Percentiles rank a stretch among this genome's conserved stretches.
These are phyloP conservation scores for Penicillium frequentans DNA, from an alignment of 2,329 filamentous ascomycete species.

Conservation along the genomic window DNA sequence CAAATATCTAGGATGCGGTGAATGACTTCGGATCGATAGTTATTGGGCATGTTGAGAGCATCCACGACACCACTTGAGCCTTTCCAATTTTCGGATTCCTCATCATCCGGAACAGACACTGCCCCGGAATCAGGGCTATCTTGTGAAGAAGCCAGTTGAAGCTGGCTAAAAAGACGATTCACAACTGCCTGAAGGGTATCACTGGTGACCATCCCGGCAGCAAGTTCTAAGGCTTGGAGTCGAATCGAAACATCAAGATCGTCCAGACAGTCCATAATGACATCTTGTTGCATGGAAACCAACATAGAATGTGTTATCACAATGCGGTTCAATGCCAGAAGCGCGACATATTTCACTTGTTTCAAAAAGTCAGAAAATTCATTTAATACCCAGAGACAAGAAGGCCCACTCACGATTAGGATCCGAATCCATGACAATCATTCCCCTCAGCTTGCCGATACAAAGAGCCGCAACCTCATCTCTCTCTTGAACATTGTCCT, in stretches of 20 bases:
- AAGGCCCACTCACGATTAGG: conserved; percentile 79
- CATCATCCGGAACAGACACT: conserved; percentile 15
- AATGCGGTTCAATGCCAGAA: conserved; percentile 94
- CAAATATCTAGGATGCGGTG: conserved; percentile 84
- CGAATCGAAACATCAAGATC: conserved; percentile 95
- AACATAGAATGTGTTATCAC: conserved; percentile 83
- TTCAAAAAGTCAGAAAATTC: not conserved
- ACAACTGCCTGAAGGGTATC: conserved; percentile 85
- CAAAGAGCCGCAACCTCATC: conserved; percentile 92
- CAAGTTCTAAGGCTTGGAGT: conserved; percentile 85
- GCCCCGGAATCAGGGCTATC: conserved; percentile 34
- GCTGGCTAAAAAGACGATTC: conserved; percentile 80
- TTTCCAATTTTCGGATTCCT: not conserved
- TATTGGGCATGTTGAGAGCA: conserved; percentile 66
- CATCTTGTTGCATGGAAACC: conserved; percentile 89
- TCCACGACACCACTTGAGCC: conserved; percentile 41
- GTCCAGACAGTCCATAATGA: conserved; percentile 94
- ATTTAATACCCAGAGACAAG: not conserved
- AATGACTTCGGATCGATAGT: conserved; percentile 83
- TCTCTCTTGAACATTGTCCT: conserved; percentile 74
- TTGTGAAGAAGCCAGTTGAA: conserved; percentile 61
- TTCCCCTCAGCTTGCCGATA: conserved; percentile 87
- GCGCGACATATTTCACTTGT: conserved; percentile 91
- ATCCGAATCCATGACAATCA: conserved; percentile 91
- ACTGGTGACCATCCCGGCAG: conserved; percentile 87